These are phyloP conservation scores for Porcisia hertigi DNA, from an alignment of 208 protist genomes.

Conservation along the genomic window DNA sequence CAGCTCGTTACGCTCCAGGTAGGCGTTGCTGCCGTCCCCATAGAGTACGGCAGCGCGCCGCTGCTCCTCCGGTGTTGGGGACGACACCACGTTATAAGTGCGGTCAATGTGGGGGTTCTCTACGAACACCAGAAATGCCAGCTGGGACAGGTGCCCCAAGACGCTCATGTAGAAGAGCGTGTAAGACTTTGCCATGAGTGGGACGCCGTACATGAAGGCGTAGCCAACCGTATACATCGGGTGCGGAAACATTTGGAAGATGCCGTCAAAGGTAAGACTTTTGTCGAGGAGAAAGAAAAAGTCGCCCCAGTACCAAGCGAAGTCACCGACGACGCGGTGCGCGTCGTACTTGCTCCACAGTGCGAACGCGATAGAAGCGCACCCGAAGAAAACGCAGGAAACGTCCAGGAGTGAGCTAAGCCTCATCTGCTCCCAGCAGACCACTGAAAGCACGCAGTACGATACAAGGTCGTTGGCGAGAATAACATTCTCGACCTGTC, in stretches of 20 bases:
- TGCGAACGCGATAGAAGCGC: conserved; percentile 78
- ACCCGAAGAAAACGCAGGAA: conserved; percentile 70
- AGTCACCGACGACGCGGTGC: conserved; percentile 95
- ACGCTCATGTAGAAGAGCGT: conserved; percentile 93
- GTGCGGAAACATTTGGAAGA: conserved; percentile 95
- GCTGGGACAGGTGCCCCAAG: conserved; percentile 91
- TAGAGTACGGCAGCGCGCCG: conserved; percentile 54
- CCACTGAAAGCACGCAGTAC: conserved; percentile 75
- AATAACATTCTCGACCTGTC: conserved; percentile 93
- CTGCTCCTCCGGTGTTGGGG: conserved; percentile 34
- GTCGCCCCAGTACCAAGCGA: conserved; percentile 97
- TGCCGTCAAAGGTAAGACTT: conserved; percentile 93
- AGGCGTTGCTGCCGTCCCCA: conserved; percentile 41
- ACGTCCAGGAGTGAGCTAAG: conserved; percentile 47
- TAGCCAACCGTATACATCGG: conserved; percentile 97
- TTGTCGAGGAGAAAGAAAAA: conserved; percentile 96
- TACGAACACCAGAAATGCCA: conserved; percentile 92
- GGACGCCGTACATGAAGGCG: conserved; percentile 93
- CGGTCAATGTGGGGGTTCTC: conserved; percentile 93
- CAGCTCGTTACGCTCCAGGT: conserved; percentile 59
- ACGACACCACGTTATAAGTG: conserved; percentile 52
- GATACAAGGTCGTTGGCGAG: conserved; percentile 90
- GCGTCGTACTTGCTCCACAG: conserved; percentile 95
- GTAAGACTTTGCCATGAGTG: conserved; percentile 91
- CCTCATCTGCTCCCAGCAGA: conserved; percentile 60